These are phyloP conservation scores for sunflower (Helianthus annuus) DNA, from an alignment of 129 eudicot species.

Conservation along the genomic window DNA sequence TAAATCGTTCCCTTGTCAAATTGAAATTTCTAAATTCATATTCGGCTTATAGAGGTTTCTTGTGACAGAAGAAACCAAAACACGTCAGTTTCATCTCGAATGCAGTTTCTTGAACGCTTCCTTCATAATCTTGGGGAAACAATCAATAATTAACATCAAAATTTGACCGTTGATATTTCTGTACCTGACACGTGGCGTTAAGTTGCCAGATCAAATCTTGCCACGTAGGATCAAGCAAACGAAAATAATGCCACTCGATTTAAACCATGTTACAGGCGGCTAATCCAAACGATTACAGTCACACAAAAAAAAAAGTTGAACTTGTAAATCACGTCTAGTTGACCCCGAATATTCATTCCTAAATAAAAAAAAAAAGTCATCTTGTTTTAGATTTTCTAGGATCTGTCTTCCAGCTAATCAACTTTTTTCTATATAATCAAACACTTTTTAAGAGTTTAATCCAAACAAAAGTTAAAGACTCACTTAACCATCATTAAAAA, in stretches of 20 bases:
- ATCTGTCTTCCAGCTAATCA: conserved; percentile 18
- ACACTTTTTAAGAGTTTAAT: not conserved
- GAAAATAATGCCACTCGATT: not conserved
- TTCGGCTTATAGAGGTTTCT: conserved; percentile 5
- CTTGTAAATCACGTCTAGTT: conserved; percentile 2
- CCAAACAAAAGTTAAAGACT: conserved; percentile 3
- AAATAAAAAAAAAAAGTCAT: conserved; percentile 7
- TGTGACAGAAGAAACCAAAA: conserved; percentile 1
- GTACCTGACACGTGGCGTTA: conserved; percentile 1
- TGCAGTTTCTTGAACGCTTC: conserved; percentile 21
- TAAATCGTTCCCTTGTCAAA: not conserved
- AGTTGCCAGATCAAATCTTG: conserved; percentile 17
- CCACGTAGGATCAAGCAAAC: conserved; percentile 3
- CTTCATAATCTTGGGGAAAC: not conserved
- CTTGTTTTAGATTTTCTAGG: conserved; percentile 13
- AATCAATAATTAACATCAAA: not conserved
- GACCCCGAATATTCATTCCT: conserved; percentile 10
- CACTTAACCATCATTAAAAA: conserved; percentile 17
- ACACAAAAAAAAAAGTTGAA: not conserved
- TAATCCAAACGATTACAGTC: conserved; percentile 8
- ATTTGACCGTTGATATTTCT: not conserved
- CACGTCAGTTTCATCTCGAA: not conserved
- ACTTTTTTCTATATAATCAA: conserved; percentile 14
- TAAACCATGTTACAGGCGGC: not conserved
- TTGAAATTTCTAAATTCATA: conserved; percentile 6